These are phyloP conservation scores for Beta lomatogona DNA, from an alignment of 179 eudicot species.

Conservation along the genomic window DNA sequence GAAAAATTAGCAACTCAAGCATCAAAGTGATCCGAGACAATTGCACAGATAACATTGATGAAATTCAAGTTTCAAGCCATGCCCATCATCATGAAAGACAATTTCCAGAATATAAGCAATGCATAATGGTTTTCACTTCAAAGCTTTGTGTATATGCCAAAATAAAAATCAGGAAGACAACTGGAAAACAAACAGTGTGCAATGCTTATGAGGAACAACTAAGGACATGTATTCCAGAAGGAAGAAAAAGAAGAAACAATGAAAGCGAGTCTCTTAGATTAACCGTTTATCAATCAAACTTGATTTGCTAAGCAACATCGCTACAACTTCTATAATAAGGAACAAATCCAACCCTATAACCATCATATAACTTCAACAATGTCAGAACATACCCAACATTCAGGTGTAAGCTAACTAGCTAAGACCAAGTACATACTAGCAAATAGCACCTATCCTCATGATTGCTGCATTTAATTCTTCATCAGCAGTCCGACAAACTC, in stretches of 20 bases:
- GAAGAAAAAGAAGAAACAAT: background rate
- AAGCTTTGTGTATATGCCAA: background rate
- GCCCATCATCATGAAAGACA: background rate
- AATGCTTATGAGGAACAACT: background rate
- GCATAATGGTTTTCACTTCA: background rate
- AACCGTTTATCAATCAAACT: no score
- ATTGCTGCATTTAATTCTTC: background rate
- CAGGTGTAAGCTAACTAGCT: background rate
- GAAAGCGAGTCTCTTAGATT: no score
- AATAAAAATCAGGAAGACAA: background rate
- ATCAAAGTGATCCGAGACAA: background rate
- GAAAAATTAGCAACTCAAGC: constrained; percentile 12
- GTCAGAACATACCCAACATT: background rate
- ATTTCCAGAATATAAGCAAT: background rate
- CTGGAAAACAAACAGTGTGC: background rate
- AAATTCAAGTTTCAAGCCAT: background rate
- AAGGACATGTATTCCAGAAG: background rate
- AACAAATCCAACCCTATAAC: no score
- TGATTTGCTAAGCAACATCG: no score
- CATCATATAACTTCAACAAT: background rate
- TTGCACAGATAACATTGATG: background rate
- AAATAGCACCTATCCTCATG: background rate
- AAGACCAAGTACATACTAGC: background rate
- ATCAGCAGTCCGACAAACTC: background rate
- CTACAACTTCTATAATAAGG: no score